Percentiles rank a stretch among this genome's conserved stretches.
Conservation (phyloP, 306 rosid genomes). For the Carpinus fangiana region DNA sequence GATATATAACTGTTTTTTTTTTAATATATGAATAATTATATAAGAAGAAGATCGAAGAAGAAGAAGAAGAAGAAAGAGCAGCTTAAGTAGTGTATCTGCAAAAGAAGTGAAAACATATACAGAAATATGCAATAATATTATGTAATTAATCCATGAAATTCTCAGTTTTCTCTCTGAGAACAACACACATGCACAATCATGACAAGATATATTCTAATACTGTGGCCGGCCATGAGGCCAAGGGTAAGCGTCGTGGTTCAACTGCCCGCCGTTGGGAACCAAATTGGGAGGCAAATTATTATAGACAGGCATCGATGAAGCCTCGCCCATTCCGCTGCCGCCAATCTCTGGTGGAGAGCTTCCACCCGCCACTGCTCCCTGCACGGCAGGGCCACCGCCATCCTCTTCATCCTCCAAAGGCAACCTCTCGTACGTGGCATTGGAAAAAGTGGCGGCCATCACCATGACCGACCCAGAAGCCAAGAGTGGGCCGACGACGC, state of each 20-base stretch:
- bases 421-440: conserved; percentile 74
- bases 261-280: conserved; percentile 53
- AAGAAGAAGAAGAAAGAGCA: neutral
- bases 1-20: neutral
- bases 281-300: conserved; percentile 53
- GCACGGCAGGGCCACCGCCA: conserved; percentile 23
- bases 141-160: neutral
- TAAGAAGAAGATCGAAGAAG: no score
- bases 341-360: conserved; percentile 40
- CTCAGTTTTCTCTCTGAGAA: neutral
- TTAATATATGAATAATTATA: neutral
- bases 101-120: neutral
- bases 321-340: conserved; percentile 36
- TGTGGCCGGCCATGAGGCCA: conserved; percentile 69
- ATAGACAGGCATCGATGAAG: conserved; percentile 38
- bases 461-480: conserved; percentile 81
- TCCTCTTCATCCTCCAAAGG: conserved; percentile 73
- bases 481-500: conserved; percentile 68
- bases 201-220: conserved; percentile 23
- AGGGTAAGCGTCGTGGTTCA: conserved; percentile 67
- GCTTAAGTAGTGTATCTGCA: neutral
- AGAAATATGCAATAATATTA: neutral
- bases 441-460: conserved; percentile 76
- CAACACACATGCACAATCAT: neutral
- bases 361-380: conserved; percentile 15